Conservation (phyloP, 768 basidiomycete genomes). For the Boletus fagicola region DNA sequence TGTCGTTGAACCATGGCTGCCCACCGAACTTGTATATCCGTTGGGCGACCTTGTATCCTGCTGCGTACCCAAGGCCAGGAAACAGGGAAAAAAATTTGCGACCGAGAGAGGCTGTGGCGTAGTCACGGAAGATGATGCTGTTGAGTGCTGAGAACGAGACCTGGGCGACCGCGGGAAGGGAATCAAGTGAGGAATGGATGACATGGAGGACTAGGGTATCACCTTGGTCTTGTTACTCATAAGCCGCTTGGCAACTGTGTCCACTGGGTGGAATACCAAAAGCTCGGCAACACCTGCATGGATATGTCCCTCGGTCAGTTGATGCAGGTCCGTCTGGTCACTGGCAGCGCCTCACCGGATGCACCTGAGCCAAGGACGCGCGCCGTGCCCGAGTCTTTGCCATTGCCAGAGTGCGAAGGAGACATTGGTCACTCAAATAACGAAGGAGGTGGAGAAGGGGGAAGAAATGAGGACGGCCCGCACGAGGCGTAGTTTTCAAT, state of each 20-base stretch:
- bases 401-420: constrained; percentile 43
- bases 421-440: constrained; percentile 38
- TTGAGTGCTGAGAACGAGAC: constrained; percentile 63
- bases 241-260: constrained; percentile 96
- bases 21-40: constrained; percentile 98
- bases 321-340: not conserved
- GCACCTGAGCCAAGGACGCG: constrained; percentile 89
- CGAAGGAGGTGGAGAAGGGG: not conserved
- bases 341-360: constrained; percentile 55
- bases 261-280: constrained; percentile 91
- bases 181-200: not conserved
- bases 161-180: constrained; percentile 33
- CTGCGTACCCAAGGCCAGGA: constrained; percentile 96
- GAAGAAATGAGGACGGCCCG: not conserved
- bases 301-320: not conserved
- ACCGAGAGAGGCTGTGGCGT: constrained; percentile 63
- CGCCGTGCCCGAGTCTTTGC: constrained; percentile 85
- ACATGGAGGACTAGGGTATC: not conserved
- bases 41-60: constrained; percentile 95
- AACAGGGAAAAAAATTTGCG: constrained; percentile 88
- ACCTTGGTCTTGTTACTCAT: constrained; percentile 97
- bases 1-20: constrained; percentile 95
- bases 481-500: not conserved
- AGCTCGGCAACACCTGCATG: constrained; percentile 86
- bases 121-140: constrained; percentile 83